phyloP scores from a whole-genome alignment of 768 basidiomycete species.

The Lactarius sp. region DNA sequence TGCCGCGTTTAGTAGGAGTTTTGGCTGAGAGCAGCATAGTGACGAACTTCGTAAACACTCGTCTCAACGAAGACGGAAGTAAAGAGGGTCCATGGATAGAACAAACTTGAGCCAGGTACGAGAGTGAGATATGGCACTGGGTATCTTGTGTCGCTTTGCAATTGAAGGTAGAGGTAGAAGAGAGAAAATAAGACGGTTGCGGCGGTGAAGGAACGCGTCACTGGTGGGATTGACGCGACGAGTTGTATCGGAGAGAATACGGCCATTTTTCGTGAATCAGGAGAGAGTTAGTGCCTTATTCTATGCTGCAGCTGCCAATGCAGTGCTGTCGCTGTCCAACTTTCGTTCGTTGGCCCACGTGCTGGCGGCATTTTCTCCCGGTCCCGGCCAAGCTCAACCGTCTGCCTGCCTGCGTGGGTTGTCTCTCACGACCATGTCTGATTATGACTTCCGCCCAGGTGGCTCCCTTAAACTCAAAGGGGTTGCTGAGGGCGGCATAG shows the following conservation, averaged over 20 bases:
- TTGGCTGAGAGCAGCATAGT: background rate
- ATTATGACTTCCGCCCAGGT: constrained; percentile 80
- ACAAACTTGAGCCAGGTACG: constrained; percentile 74
- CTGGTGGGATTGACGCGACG: constrained; percentile 68
- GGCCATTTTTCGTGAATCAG: constrained; percentile 47
- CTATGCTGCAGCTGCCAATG: no score
- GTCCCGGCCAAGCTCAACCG: background rate
- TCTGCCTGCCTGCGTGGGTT: background rate
- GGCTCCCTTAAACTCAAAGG: constrained; percentile 90
- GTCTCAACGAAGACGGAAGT: constrained; percentile 86
- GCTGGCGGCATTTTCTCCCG: background rate
- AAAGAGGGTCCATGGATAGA: constrained; percentile 92
- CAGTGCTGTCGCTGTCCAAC: no score
- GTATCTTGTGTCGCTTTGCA: constrained; percentile 40
- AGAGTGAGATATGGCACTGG: constrained; percentile 66
- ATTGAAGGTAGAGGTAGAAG: constrained; percentile 61
- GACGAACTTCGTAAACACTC: constrained; percentile 73
- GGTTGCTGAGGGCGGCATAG: constrained; percentile 69
- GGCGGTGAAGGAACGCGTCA: constrained; percentile 67
- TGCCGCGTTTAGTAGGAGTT: constrained; percentile 14
- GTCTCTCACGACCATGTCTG: constrained; percentile 51
- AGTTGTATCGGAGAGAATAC: constrained; percentile 67
- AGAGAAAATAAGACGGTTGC: constrained; percentile 54
- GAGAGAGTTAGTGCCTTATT: no score
- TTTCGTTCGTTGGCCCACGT: background rate